Evolutionary conservation across 805 yeast species (phyloP).

Genomic region (Teunomyces stri): DNA sequence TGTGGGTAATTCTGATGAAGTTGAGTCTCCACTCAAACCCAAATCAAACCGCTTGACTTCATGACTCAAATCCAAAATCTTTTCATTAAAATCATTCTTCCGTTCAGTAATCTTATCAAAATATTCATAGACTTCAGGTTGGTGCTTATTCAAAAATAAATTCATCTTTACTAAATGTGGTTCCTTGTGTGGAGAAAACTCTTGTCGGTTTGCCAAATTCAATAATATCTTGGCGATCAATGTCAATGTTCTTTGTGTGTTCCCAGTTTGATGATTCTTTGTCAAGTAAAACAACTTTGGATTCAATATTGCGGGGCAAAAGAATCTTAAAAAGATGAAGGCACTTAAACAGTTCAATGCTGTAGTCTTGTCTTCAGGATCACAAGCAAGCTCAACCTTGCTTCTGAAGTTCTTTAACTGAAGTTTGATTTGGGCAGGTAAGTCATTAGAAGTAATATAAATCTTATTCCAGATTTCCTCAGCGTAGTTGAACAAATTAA

Average conservation of each 20-base stretch:
- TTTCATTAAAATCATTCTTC: slow-evolving; percentile 63
- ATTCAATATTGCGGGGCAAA: slow-evolving; percentile 88
- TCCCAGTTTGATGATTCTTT: slow-evolving; percentile 66
- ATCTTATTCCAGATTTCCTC: slow-evolving; percentile 67
- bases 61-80: slow-evolving; percentile 53
- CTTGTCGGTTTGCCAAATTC: slow-evolving; percentile 73
- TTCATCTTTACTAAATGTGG: slow-evolving; percentile 76
- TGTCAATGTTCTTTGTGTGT: slow-evolving; percentile 74
- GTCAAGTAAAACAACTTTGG: slow-evolving; percentile 82
- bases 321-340: slow-evolving; percentile 66
- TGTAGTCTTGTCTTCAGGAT: slow-evolving; percentile 49
- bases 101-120: slow-evolving; percentile 70
- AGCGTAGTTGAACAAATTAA: slow-evolving; percentile 48
- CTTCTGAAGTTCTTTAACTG: slow-evolving; percentile 63
- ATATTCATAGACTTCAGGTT: slow-evolving; percentile 61
- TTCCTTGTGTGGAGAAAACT: slow-evolving; percentile 77
- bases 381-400: slow-evolving; percentile 61
- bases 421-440: slow-evolving; percentile 64
- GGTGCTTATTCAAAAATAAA: slow-evolving; percentile 57
- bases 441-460: slow-evolving; percentile 63
- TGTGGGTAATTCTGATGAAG: slow-evolving; percentile 59
- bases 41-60: slow-evolving; percentile 56
- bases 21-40: slow-evolving; percentile 49
- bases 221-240: slow-evolving; percentile 76
- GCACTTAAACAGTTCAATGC: slow-evolving; percentile 78